Percentiles rank a stretch among this genome's conserved stretches.
phyloP scores from a whole-genome alignment of 2,329 filamentous ascomycete genomes.

The Mycosphaerella sp. region DNA sequence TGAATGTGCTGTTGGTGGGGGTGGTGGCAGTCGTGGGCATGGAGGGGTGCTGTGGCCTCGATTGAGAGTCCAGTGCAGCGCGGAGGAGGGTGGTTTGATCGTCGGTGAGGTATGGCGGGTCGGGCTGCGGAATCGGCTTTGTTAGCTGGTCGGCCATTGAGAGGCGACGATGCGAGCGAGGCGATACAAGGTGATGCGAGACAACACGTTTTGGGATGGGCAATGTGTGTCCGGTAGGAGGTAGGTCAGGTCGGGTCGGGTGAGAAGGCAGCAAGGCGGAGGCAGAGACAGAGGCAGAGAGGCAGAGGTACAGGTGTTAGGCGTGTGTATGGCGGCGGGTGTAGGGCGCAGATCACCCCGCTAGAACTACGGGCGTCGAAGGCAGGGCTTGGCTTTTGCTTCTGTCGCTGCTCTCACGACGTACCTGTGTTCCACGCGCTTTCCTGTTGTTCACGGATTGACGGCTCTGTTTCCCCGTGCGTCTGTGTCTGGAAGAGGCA shows the following conservation, averaged over 20 bases:
- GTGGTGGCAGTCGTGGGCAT: constrained; percentile 3
- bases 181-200: too few species aligned
- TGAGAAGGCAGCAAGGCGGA: not conserved
- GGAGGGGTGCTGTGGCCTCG: constrained; percentile 16
- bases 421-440: too few species aligned
- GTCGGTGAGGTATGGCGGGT: constrained; percentile 38
- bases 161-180: not conserved
- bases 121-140: constrained; percentile 25
- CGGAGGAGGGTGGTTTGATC: constrained; percentile 43
- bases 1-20: not conserved
- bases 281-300: not conserved
- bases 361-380: too few species aligned
- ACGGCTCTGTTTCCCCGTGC: too few species aligned
- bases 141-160: constrained; percentile 17
- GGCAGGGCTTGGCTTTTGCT: too few species aligned
- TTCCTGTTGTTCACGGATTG: too few species aligned
- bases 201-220: too few species aligned
- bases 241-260: not conserved
- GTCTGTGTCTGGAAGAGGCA: too few species aligned
- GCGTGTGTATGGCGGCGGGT: too few species aligned
- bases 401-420: too few species aligned
- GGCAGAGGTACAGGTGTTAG: not conserved
- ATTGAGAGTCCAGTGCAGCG: constrained; percentile 43
- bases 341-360: too few species aligned
- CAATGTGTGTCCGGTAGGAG: not conserved